These are phyloP conservation scores for Fragosphaeria purpurea DNA, from an alignment of 2,329 filamentous ascomycete genomes.

Conservation along the genomic window DNA sequence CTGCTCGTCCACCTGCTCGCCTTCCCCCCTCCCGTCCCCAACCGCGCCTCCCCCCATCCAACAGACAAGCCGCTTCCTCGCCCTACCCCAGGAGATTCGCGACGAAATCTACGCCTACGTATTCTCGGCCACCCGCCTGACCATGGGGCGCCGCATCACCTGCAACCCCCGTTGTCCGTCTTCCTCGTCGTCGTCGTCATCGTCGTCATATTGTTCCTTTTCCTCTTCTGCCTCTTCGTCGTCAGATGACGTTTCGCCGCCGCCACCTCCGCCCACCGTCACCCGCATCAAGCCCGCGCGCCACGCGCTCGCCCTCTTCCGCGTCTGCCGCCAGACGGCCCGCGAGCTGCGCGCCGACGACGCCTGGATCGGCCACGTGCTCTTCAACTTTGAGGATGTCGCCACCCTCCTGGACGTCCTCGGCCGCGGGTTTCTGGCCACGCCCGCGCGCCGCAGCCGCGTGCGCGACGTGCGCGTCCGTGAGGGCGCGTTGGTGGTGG, in stretches of 20 bases:
- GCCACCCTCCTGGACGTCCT: slow-evolving; percentile 15
- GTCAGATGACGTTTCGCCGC: background rate
- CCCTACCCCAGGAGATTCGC: slow-evolving; percentile 13
- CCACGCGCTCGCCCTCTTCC: slow-evolving; percentile 13
- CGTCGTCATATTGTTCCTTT: background rate
- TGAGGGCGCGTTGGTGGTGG: slow-evolving; percentile 9
- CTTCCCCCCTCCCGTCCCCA: no score
- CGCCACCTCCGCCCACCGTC: background rate
- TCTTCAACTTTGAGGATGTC: slow-evolving; percentile 14
- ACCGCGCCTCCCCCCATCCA: background rate
- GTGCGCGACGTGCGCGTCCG: slow-evolving; percentile 14
- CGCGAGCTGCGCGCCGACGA: slow-evolving; percentile 12
- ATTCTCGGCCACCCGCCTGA: slow-evolving; percentile 13
- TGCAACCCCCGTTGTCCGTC: background rate
- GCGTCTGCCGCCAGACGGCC: slow-evolving; percentile 13
- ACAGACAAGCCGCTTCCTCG: slow-evolving; percentile 8
- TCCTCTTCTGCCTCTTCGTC: background rate
- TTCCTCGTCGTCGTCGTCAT: background rate
- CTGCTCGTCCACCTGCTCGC: no score
- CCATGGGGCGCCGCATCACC: slow-evolving; percentile 11
- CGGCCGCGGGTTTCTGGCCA: slow-evolving; percentile 7
- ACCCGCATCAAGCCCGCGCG: slow-evolving; percentile 11
- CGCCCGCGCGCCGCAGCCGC: slow-evolving; percentile 6
- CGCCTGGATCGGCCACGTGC: slow-evolving; percentile 14
- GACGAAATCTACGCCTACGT: slow-evolving; percentile 13